Evolutionary conservation across 805 yeast species (phyloP), one percentile per base, ranked within the genome.

Genomic region (Candida awuae): DNA sequence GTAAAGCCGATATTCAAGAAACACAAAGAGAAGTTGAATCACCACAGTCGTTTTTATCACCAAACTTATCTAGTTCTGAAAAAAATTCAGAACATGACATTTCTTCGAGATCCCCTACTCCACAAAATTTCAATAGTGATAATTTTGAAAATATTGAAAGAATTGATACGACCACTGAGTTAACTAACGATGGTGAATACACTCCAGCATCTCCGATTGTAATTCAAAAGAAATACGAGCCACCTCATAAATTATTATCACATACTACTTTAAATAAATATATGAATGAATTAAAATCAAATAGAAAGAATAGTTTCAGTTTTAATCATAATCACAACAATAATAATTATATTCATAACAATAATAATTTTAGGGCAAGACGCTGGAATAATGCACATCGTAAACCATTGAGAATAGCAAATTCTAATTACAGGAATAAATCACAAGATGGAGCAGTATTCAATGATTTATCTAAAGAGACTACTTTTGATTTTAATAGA

Each of bases 401-500:
- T 36, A 57, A 48, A 37, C 61, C 62, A 15, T 46, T 57, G 30
- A 54, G 45, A 34, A 52, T 55, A 41, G 61, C 61, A 15, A 52
- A 47, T 29, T 38, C 46, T 21, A 48, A 45, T 15, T 45, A 39
- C 16, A 41, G 43, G 8, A 47, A 47, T 30, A 40, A 47, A 29
- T 53, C 55, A 3, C 47, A 41, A 19, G 51, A 44, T 19, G 56
- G 52, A 14, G 43, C 50, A 32, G 29, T 45, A n/a, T 42, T 41
- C 36, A 22, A 35, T 30, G 53, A 58, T 33, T 40, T 27, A 13
- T 36, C 35, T 12, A 25, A 44, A 4, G 54, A 49, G 30, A 53
- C 47, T 12, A 31, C 46, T 6, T 48, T 53, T 50, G 50, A 46
- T 14, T 79, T 72, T 50, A 75, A 75, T 48, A 68, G 90, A 37